phyloP scores from a whole-genome alignment of 2,329 filamentous ascomycete species.

The Botrytis squamosa region DNA sequence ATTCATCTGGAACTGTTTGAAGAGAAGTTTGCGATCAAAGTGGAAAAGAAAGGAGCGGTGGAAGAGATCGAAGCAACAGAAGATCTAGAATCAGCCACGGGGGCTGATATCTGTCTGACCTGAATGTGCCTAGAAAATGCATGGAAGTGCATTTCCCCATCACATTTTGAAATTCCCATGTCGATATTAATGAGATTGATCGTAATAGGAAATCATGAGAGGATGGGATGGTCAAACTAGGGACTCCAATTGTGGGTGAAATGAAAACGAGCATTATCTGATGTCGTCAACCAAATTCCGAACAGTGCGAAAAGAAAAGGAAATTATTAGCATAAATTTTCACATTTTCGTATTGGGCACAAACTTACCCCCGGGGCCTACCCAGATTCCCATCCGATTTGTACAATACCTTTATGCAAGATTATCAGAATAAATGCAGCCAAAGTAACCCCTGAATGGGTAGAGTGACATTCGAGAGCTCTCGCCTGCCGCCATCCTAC shows the following conservation, averaged over 20 bases:
- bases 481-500: background rate
- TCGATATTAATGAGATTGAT: background rate
- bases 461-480: conserved; percentile 4
- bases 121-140: background rate
- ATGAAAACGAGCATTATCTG: background rate
- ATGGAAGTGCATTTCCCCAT: background rate
- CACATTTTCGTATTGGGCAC: background rate
- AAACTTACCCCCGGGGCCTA: background rate
- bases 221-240: background rate
- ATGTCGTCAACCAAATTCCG: background rate
- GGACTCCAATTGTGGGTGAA: background rate
- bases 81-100: conserved; percentile 7
- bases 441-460: background rate
- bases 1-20: background rate
- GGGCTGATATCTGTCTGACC: background rate
- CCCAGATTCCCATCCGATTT: background rate
- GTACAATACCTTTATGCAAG: conserved; percentile 5
- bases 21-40: background rate
- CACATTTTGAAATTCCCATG: conserved; percentile 1
- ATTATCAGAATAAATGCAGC: background rate
- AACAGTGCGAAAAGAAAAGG: background rate
- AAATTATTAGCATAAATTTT: background rate
- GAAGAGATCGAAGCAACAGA: background rate
- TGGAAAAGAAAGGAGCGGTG: background rate
- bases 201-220: background rate